Conservation (phyloP, 805 yeast species). For the Saccharomycopsis amapae region DNA sequence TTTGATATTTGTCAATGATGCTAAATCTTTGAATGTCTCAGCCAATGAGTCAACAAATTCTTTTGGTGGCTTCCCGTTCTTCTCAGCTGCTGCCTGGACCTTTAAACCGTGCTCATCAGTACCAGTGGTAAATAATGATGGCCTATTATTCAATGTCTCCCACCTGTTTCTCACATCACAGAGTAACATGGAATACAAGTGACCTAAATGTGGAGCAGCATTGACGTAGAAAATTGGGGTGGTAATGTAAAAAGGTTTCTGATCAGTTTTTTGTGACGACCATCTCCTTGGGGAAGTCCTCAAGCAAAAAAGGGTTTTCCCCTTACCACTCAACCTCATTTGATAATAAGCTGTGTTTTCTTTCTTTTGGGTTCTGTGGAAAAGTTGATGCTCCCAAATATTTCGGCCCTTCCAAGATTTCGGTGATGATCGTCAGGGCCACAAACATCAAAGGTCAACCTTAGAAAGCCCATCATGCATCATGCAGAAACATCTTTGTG, state of each 20-base stretch:
- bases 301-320: too few species aligned
- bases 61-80: constrained; percentile 48
- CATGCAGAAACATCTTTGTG: too few species aligned
- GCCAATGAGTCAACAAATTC: constrained; percentile 67
- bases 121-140: constrained; percentile 70
- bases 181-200: constrained; percentile 77
- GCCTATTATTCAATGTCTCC: constrained; percentile 41
- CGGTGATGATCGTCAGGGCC: too few species aligned
- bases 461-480: too few species aligned
- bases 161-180: constrained; percentile 77
- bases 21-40: constrained; percentile 55
- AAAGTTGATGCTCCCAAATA: too few species aligned
- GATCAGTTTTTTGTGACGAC: not conserved
- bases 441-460: too few species aligned
- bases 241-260: constrained; percentile 44
- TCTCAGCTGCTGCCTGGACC: constrained; percentile 77
- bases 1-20: constrained; percentile 46
- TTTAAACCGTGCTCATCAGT: constrained; percentile 97
- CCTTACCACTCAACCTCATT: too few species aligned
- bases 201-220: constrained; percentile 93
- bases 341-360: too few species aligned
- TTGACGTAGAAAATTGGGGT: constrained; percentile 96
- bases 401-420: too few species aligned
- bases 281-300: not conserved
- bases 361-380: too few species aligned